A percentile compares a stretch with the other conserved stretches of the same genome.
Conservation (phyloP, 768 basidiomycete genomes). For the Amanita polypyramis region DNA sequence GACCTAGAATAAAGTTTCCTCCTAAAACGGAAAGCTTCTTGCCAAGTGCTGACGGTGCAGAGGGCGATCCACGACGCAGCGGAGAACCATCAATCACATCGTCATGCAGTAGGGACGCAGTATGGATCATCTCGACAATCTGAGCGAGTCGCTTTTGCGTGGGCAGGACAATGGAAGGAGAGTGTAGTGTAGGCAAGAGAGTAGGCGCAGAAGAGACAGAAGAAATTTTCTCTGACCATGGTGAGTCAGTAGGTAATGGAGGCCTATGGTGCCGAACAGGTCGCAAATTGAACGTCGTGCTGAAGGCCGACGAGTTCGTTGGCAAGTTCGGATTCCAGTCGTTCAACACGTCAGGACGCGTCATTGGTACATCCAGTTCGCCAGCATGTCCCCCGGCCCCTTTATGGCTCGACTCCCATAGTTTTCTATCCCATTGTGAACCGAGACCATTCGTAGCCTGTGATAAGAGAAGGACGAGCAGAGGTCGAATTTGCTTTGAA, state of each 20-base stretch:
- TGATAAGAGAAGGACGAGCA: slow-evolving; percentile 77
- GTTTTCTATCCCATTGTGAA: slow-evolving; percentile 43
- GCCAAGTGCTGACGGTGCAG: slow-evolving; percentile 75
- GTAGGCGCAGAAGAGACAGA: slow-evolving; percentile 5
- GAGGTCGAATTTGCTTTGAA: slow-evolving; percentile 84
- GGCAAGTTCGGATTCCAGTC: slow-evolving; percentile 83
- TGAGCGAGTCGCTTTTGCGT: slow-evolving; percentile 87
- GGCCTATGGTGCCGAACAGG: slow-evolving; percentile 15
- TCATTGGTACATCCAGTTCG: slow-evolving; percentile 64
- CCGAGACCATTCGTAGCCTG: slow-evolving; percentile 89
- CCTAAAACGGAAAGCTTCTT: slow-evolving; percentile 84
- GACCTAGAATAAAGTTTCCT: slow-evolving; percentile 85
- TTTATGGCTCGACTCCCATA: slow-evolving; percentile 40
- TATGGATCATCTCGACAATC: slow-evolving; percentile 95
- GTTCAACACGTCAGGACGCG: slow-evolving; percentile 67
- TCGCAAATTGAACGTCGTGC: slow-evolving; percentile 28
- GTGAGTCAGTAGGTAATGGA: slow-evolving; percentile 18
- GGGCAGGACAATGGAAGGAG: slow-evolving; percentile 44
- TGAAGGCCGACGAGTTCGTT: slow-evolving; percentile 46
- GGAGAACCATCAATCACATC: slow-evolving; percentile 86
- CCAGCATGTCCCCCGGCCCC: slow-evolving; percentile 38
- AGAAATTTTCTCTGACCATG: slow-evolving; percentile 5
- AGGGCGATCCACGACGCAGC: slow-evolving; percentile 65
- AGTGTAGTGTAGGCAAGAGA: slow-evolving; percentile 12
- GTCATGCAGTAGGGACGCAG: slow-evolving; percentile 91